A percentile compares a stretch with the other conserved stretches of the same genome.
These are phyloP conservation scores for Xylaria bambusicola DNA, from an alignment of 495 filamentous ascomycete species.

Conservation along the genomic window DNA sequence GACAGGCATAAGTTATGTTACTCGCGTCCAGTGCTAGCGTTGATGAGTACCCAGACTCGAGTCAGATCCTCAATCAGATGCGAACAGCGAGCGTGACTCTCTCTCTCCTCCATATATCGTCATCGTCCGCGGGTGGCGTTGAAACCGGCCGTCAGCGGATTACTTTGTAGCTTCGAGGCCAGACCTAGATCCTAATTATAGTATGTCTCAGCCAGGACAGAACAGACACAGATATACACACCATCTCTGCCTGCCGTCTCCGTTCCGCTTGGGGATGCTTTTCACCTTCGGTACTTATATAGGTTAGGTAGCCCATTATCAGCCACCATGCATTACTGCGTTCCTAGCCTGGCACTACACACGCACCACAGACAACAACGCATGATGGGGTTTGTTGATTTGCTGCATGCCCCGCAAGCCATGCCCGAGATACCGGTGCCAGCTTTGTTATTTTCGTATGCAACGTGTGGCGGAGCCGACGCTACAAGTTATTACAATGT, in stretches of 20 bases:
- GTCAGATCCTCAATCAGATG: background rate
- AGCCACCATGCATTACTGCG: background rate
- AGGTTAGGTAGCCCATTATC: background rate
- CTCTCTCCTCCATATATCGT: slow-evolving; percentile 7
- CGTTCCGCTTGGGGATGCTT: background rate
- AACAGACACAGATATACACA: no score
- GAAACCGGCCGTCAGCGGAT: no score
- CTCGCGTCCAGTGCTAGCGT: background rate
- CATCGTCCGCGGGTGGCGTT: background rate
- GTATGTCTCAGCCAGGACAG: slow-evolving; percentile 14
- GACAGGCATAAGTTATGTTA: background rate
- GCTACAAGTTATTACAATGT: background rate
- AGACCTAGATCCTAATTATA: slow-evolving; percentile 10
- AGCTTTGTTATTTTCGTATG: slow-evolving; percentile 10
- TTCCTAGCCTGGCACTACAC: background rate
- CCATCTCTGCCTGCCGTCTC: background rate
- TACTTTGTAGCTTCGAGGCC: slow-evolving; percentile 1
- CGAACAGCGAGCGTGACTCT: slow-evolving; percentile 5
- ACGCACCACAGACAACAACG: background rate
- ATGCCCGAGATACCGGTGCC: background rate
- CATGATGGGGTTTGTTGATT: slow-evolving; percentile 6
- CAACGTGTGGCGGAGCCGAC: slow-evolving; percentile 12
- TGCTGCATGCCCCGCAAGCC: background rate
- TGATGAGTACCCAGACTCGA: background rate
- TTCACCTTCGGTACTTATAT: background rate